Conservation (phyloP, 2,329 filamentous ascomycete species). For the Botryotinia narcissicola region DNA sequence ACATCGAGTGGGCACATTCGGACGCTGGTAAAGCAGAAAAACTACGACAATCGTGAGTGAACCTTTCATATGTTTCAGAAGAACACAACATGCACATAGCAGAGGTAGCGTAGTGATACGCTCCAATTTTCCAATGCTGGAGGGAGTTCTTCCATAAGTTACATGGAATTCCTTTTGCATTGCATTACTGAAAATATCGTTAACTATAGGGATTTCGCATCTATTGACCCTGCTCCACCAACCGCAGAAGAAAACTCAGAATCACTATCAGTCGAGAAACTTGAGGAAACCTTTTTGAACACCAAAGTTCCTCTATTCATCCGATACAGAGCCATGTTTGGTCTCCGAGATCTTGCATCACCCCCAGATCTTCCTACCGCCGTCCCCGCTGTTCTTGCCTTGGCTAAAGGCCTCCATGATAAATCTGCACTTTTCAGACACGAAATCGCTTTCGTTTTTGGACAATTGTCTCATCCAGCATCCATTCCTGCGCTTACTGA, state of each 20-base stretch:
- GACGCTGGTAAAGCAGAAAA: slow-evolving; percentile 70
- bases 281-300: slow-evolving; percentile 77
- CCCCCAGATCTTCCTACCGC: slow-evolving; percentile 89
- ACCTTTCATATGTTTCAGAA: slow-evolving; percentile 6
- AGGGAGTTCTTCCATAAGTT: not conserved
- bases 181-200: slow-evolving; percentile 27
- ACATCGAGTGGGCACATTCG: slow-evolving; percentile 90
- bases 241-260: slow-evolving; percentile 71
- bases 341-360: slow-evolving; percentile 88
- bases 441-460: slow-evolving; percentile 97
- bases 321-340: slow-evolving; percentile 97
- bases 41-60: slow-evolving; percentile 70
- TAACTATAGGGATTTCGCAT: slow-evolving; percentile 79
- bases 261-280: slow-evolving; percentile 66
- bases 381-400: slow-evolving; percentile 77
- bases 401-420: slow-evolving; percentile 83
- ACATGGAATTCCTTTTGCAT: not conserved
- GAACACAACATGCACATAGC: not conserved
- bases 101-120: not conserved
- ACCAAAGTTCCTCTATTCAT: slow-evolving; percentile 77
- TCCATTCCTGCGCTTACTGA: slow-evolving; percentile 86
- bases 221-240: slow-evolving; percentile 91
- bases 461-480: slow-evolving; percentile 92
- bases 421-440: slow-evolving; percentile 91
- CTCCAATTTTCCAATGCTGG: not conserved